Evolutionary conservation across 257 asterid genomes (phyloP), one percentile per base, ranked within the genome.

Genomic region (Jacaranda copaia): DNA sequence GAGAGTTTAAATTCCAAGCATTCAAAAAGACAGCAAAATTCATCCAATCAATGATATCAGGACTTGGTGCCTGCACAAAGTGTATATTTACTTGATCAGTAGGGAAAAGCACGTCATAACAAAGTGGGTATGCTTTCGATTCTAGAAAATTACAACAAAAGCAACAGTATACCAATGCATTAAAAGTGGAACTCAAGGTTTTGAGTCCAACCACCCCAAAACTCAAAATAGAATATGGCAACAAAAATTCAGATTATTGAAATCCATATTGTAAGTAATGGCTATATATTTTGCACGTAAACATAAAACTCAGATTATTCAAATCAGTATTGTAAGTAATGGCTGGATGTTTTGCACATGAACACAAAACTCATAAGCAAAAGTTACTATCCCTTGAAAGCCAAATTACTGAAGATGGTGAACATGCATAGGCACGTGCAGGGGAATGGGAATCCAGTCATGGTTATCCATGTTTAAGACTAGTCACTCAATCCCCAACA

Each of bases 1-100:
- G 90, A 73, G 96, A 85, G 36, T 55, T 78, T 51, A 88, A 87
- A 85, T 90, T 90, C 97, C 97, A 90, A 38, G 98, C 99, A 79
- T 96, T 93, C 75, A 93, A 82, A 79, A 96, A 90, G 60, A 93
- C 93, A 4, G 84, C 79, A 68, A 96, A 93, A 81, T 88, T 92
- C 88, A 92, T 78, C 99, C 97, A 96, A 84, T 89, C 97, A 68
- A 87, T 77, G 69, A 84, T 72, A 71, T 87, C 85, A 4, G 79
- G 73, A 81, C 75, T 81, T 73, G 84, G 82, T 19, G 64, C 96
- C 98, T 93, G 97, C 82, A 49, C 19, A 67, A 67, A 64, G 67
- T 16, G 25, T 52, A 59, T 35, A 6, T 32, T 78, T 52, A 36
- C 10, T n/a, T 25, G 61, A 42, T 72, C 80, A 16, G 48, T 42